phyloP scores from a whole-genome alignment of 1,139 yeast genomes.

The Candida albicans region DNA sequence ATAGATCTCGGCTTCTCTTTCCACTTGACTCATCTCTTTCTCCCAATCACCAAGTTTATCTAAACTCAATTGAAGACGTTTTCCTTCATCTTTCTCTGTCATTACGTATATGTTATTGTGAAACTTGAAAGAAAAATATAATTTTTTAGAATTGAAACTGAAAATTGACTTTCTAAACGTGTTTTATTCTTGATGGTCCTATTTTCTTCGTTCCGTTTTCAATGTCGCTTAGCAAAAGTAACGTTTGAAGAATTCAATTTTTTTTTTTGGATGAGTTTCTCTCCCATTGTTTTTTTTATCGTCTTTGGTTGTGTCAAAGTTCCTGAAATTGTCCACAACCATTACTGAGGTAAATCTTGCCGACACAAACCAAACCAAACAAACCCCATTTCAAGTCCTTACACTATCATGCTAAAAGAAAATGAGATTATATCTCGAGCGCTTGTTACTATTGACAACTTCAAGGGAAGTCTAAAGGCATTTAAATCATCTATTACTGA shows the following conservation, averaged over 20 bases:
- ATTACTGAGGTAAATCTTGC: too few relatives aligned
- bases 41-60: constrained; percentile 54
- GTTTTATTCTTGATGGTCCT: too few relatives aligned
- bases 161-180: too few relatives aligned
- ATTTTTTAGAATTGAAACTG: too few relatives aligned
- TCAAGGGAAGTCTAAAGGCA: constrained; percentile 31
- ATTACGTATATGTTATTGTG: background rate
- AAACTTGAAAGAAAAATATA: too few relatives aligned
- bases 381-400: background rate
- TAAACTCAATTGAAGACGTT: constrained; percentile 18
- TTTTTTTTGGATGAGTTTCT: too few relatives aligned
- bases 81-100: constrained; percentile 9
- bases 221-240: too few relatives aligned
- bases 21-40: constrained; percentile 53
- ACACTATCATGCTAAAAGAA: constrained; percentile 26
- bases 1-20: constrained; percentile 51
- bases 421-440: constrained; percentile 41
- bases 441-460: constrained; percentile 39
- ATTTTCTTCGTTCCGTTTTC: too few relatives aligned
- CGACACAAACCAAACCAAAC: background rate
- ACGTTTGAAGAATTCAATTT: too few relatives aligned
- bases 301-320: too few relatives aligned
- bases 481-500: constrained; percentile 35
- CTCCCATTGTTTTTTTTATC: too few relatives aligned
- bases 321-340: too few relatives aligned